Conservation (phyloP, 2,329 filamentous ascomycete species). For the Amphichorda felina region DNA sequence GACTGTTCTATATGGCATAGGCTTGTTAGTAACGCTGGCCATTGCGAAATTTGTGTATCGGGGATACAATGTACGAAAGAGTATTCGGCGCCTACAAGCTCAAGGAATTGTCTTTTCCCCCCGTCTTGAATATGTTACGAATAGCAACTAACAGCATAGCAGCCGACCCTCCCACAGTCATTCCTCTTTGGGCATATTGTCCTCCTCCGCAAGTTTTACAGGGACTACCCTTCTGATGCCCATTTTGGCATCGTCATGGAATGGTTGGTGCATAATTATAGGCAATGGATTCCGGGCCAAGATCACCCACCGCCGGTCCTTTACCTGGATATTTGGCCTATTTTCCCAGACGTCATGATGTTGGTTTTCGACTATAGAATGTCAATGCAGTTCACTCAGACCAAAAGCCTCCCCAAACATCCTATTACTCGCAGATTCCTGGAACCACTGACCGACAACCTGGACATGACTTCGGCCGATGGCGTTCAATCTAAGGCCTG, state of each 20-base stretch:
- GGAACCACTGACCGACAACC: neutral
- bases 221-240: neutral
- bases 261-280: slow-evolving; percentile 1
- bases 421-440: neutral
- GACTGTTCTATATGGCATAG: no score
- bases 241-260: neutral
- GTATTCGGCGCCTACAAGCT: no score
- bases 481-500: slow-evolving; percentile 1
- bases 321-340: slow-evolving; percentile 1
- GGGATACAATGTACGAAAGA: no score
- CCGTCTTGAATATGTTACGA: no score
- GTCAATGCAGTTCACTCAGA: neutral
- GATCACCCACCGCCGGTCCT: neutral
- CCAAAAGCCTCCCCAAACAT: neutral
- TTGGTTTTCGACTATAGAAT: neutral
- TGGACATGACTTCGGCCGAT: neutral
- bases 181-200: neutral
- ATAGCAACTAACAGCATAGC: no score
- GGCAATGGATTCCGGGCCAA: neutral
- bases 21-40: no score
- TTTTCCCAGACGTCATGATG: neutral
- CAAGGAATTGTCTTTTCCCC: no score
- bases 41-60: no score
- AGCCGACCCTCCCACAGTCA: slow-evolving; percentile 1
- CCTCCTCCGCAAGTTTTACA: neutral